phyloP scores from a whole-genome alignment of 2,329 filamentous ascomycete species.

The Microsporum audouinii region DNA sequence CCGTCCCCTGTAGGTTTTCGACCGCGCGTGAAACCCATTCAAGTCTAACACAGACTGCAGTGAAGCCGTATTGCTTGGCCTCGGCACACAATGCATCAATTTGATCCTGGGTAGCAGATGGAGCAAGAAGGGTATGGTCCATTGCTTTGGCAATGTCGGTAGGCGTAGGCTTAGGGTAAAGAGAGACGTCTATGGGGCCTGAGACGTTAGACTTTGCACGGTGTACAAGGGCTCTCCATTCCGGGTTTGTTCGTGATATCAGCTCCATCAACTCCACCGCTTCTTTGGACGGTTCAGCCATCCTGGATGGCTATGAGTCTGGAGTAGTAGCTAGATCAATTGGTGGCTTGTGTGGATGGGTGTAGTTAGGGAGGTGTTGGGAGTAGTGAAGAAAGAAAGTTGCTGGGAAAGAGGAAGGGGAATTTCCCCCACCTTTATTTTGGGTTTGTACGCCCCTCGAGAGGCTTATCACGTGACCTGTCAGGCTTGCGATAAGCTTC shows the following conservation, averaged over 20 bases:
- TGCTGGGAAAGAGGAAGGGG: not conserved
- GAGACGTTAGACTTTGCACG: not conserved
- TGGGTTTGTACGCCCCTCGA: not conserved
- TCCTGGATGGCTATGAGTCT: not conserved
- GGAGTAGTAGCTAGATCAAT: not conserved
- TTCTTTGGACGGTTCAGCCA: not conserved
- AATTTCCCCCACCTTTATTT: not conserved
- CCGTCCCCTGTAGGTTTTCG: constrained; percentile 36
- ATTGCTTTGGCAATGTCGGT: constrained; percentile 26
- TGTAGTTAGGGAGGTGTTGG: not conserved
- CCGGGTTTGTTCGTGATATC: not conserved
- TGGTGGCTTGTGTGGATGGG: not conserved
- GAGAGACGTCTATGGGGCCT: not conserved
- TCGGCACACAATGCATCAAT: constrained; percentile 46
- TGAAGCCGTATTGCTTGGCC: constrained; percentile 35
- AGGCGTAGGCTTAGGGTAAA: constrained; percentile 9
- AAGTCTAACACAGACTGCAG: constrained; percentile 47
- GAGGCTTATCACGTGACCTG: not conserved
- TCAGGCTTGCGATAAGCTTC: not conserved
- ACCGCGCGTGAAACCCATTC: constrained; percentile 42
- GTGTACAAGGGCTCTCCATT: not conserved
- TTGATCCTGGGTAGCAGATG: constrained; percentile 36
- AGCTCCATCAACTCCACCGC: not conserved
- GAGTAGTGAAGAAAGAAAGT: not conserved
- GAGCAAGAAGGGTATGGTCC: constrained; percentile 33